Percentiles rank a stretch among this genome's conserved stretches.
Evolutionary conservation across 2,329 filamentous ascomycete genomes (phyloP).

Genomic region (Mycosphaerella arachidis): DNA sequence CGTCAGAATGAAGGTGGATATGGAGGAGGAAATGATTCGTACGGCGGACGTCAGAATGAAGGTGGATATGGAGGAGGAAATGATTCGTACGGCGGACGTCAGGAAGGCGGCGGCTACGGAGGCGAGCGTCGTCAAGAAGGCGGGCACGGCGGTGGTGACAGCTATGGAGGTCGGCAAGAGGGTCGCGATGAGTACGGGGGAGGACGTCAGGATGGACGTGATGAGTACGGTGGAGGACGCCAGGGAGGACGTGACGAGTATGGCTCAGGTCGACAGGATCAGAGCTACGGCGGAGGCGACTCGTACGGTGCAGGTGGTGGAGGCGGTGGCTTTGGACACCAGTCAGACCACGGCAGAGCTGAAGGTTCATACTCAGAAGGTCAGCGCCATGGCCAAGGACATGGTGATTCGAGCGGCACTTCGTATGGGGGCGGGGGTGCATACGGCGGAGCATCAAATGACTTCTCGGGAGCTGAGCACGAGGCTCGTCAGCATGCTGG

Average conservation of each 20-base stretch:
- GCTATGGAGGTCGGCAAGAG: conserved; percentile 11
- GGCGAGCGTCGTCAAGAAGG: conserved; percentile 17
- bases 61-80: neutral
- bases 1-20: neutral
- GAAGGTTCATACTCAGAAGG: conserved; percentile 29
- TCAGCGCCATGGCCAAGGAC: conserved; percentile 26
- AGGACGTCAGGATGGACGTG: conserved; percentile 15
- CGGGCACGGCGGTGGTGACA: conserved; percentile 5
- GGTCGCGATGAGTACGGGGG: conserved; percentile 14
- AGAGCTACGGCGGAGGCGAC: conserved; percentile 15
- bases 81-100: neutral
- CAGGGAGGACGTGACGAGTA: conserved; percentile 16
- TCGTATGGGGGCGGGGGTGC: conserved; percentile 39
- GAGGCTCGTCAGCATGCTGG: conserved; percentile 54
- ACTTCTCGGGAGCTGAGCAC: conserved; percentile 51
- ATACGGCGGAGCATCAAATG: conserved; percentile 42
- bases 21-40: neutral
- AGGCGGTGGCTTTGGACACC: conserved; percentile 25
- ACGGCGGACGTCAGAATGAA: neutral
- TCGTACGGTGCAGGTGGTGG: conserved; percentile 19
- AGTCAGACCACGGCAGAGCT: conserved; percentile 27
- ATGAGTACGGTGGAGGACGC: conserved; percentile 15
- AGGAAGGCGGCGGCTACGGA: conserved; percentile 16
- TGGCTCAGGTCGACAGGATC: conserved; percentile 16
- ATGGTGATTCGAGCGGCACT: conserved; percentile 39